These are phyloP conservation scores for Basidiobolus meristosporus DNA, from an alignment of 371 early-diverging fungal genomes.

Conservation along the genomic window DNA sequence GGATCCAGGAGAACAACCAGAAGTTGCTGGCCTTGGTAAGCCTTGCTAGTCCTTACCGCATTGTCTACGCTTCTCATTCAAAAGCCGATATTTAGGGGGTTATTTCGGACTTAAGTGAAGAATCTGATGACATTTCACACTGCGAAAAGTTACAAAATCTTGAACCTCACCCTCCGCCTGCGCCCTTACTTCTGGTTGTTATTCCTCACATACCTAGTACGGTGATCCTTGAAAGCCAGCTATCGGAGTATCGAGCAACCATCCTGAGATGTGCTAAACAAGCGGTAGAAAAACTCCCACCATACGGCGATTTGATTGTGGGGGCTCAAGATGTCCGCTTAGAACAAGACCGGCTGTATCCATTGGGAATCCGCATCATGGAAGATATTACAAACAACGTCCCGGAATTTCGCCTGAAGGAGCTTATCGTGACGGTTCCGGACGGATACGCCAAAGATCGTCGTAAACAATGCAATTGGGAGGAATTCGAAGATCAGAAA, in stretches of 20 bases:
- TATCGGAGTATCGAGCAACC: too few species aligned
- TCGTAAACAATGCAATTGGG: conserved; percentile 10
- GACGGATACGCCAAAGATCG: conserved; percentile 58
- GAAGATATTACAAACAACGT: conserved; percentile 52
- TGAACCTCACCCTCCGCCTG: conserved; percentile 7
- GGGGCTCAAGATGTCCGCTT: conserved; percentile 55
- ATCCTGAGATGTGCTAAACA: too few species aligned
- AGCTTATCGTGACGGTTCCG: conserved; percentile 64
- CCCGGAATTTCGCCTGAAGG: conserved; percentile 41
- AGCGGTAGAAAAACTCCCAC: conserved; percentile 23
- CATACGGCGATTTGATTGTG: conserved; percentile 41
- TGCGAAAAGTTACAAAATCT: conserved; percentile 35
- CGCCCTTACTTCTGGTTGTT: conserved; percentile 31
- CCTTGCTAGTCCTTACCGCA: background rate
- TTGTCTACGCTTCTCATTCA: background rate
- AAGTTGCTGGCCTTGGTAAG: conserved; percentile 35
- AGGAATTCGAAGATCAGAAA: conserved; percentile 8
- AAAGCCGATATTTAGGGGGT: conserved; percentile 27
- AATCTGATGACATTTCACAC: conserved; percentile 50
- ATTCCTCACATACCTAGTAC: conserved; percentile 48
- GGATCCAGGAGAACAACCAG: conserved; percentile 44
- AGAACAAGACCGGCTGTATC: conserved; percentile 34
- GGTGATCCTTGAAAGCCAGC: too few species aligned
- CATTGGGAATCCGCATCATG: conserved; percentile 49
- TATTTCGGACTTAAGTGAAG: conserved; percentile 58